phyloP scores from a whole-genome alignment of 2,329 filamentous ascomycete species.

The Fusarium nygamai region DNA sequence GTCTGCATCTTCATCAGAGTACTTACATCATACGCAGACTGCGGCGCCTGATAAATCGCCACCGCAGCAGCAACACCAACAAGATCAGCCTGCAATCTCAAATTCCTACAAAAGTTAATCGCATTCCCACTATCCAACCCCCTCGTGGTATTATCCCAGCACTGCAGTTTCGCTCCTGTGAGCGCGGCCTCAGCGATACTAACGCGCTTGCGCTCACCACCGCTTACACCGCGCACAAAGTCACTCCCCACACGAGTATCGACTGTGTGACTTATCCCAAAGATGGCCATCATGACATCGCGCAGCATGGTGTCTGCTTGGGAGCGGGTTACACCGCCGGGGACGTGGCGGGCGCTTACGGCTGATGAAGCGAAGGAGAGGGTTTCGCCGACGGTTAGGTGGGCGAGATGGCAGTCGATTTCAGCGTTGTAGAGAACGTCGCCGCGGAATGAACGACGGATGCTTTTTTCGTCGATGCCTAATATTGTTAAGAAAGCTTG shows the following conservation, averaged over 20 bases:
- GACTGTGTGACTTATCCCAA: slow-evolving; percentile 78
- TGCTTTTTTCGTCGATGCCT: slow-evolving; percentile 47
- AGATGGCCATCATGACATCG: slow-evolving; percentile 76
- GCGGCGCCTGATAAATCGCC: slow-evolving; percentile 69
- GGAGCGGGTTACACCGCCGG: slow-evolving; percentile 13
- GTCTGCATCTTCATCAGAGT: rapidly evolving
- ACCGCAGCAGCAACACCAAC: slow-evolving; percentile 42
- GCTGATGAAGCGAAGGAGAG: slow-evolving; percentile 71
- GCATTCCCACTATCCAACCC: slow-evolving; percentile 45
- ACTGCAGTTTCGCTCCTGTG: slow-evolving; percentile 42
- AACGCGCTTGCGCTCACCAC: slow-evolving; percentile 81
- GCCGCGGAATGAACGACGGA: slow-evolving; percentile 58
- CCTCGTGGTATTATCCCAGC: slow-evolving; percentile 47
- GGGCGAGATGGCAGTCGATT: slow-evolving; percentile 70
- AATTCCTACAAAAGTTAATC: slow-evolving; percentile 41
- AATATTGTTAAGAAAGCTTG: background rate
- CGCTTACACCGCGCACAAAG: slow-evolving; percentile 75
- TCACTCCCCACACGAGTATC: slow-evolving; percentile 79
- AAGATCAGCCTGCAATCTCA: slow-evolving; percentile 43
- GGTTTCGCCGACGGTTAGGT: slow-evolving; percentile 73
- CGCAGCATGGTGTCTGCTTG: slow-evolving; percentile 41
- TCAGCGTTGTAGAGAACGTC: slow-evolving; percentile 74
- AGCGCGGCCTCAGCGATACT: slow-evolving; percentile 75
- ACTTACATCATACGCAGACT: slow-evolving; percentile 62
- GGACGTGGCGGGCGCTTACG: slow-evolving; percentile 58